Conservation (phyloP, 371 early-diverging fungal genomes). For the Haplosporangium sp. region DNA sequence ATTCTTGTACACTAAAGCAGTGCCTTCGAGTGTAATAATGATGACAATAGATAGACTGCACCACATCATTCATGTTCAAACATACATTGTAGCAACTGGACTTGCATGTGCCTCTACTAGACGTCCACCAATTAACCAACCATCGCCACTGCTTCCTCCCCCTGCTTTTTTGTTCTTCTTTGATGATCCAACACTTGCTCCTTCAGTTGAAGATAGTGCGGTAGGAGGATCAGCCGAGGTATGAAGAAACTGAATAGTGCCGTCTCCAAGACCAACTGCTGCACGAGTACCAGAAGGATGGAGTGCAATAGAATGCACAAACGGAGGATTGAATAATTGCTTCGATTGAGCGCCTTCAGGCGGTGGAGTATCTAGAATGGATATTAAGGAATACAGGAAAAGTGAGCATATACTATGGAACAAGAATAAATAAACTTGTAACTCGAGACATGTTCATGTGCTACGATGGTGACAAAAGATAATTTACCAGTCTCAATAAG, state of each 20-base stretch:
- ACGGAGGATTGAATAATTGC: constrained; percentile 54
- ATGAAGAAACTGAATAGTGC: constrained; percentile 46
- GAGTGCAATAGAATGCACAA: constrained; percentile 44
- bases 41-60: background rate
- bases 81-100: constrained; percentile 47
- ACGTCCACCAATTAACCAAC: constrained; percentile 43
- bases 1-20: no score
- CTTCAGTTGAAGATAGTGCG: constrained; percentile 9
- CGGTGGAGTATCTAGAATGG: constrained; percentile 26
- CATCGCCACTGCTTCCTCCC: constrained; percentile 12
- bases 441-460: no score
- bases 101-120: constrained; percentile 32
- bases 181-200: background rate
- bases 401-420: background rate
- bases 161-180: constrained; percentile 36
- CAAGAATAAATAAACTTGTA: background rate
- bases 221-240: constrained; percentile 31
- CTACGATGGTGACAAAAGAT: no score
- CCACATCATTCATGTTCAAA: background rate
- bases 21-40: no score
- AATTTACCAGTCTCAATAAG: constrained; percentile 40
- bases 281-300: constrained; percentile 50
- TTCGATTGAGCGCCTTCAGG: constrained; percentile 25
- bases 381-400: background rate
- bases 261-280: constrained; percentile 52